Conservation (phyloP, 257 asterid genomes). For the Pogostemon cablin region DNA sequence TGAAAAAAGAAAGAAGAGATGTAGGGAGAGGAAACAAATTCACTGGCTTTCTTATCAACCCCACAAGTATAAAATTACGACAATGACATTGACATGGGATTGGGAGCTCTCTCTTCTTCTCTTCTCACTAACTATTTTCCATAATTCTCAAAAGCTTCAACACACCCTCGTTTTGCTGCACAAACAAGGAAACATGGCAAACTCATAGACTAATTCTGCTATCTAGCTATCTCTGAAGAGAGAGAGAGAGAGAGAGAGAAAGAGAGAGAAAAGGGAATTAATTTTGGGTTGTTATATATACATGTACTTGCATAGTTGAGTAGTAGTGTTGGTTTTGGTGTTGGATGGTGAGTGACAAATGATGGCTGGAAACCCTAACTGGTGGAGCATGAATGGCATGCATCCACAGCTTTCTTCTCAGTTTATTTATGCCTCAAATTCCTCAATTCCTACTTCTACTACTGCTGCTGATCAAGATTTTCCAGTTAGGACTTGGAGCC, state of each 20-base stretch:
- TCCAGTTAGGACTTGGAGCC: slow-evolving; percentile 78
- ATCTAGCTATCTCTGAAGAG: not conserved
- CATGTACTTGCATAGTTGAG: too few species aligned
- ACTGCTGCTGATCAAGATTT: slow-evolving; percentile 28
- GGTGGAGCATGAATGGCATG: slow-evolving; percentile 89
- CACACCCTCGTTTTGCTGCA: slow-evolving; percentile 39
- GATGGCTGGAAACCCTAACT: slow-evolving; percentile 98
- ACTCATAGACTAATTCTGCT: slow-evolving; percentile 18
- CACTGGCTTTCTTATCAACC: slow-evolving; percentile 39
- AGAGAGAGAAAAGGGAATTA: not conserved
- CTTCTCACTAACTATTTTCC: too few species aligned
- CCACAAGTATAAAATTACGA: slow-evolving; percentile 56
- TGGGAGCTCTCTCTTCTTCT: slow-evolving; percentile 34
- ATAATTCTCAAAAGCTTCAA: slow-evolving; percentile 41
- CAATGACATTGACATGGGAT: slow-evolving; percentile 45
- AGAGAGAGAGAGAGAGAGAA: slow-evolving; percentile 25
- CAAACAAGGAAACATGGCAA: slow-evolving; percentile 29
- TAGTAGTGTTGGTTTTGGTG: not conserved
- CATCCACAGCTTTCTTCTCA: slow-evolving; percentile 45
- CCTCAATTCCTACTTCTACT: slow-evolving; percentile 24
- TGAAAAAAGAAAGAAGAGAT: slow-evolving; percentile 23
- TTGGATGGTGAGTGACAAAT: slow-evolving; percentile 36
- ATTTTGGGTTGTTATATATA: not conserved
- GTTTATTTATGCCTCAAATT: slow-evolving; percentile 13
- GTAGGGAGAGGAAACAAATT: slow-evolving; percentile 36